A percentile compares a stretch with the other conserved stretches of the same genome.
These are phyloP conservation scores for Bigelowiella natans DNA, from an alignment of 78 protist species.

Conservation along the genomic window DNA sequence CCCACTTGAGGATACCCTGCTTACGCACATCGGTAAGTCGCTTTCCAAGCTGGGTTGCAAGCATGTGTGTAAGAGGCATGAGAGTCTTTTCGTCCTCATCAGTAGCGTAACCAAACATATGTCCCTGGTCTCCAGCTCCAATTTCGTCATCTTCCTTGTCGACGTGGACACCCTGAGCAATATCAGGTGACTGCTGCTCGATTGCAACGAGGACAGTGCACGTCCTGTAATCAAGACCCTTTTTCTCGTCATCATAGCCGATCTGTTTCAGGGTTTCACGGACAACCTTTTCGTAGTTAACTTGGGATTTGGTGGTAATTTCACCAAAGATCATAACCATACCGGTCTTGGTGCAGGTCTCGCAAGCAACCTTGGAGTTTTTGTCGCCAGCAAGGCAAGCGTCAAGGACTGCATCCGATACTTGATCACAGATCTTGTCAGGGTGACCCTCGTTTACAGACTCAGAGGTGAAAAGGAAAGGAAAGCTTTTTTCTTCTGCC, in stretches of 20 bases:
- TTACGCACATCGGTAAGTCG: slow-evolving; percentile 81
- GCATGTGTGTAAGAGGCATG: slow-evolving; percentile 91
- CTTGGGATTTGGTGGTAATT: slow-evolving; percentile 86
- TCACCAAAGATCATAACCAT: slow-evolving; percentile 97
- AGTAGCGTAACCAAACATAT: slow-evolving; percentile 99
- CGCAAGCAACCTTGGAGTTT: slow-evolving; percentile 90
- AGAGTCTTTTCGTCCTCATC: slow-evolving; percentile 82
- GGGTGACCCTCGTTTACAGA: slow-evolving; percentile 97
- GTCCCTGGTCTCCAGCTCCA: slow-evolving; percentile 99
- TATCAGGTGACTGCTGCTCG: slow-evolving; percentile 97
- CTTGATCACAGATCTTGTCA: slow-evolving; percentile 97
- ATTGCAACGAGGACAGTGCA: slow-evolving; percentile 90
- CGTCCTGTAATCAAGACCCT: slow-evolving; percentile 84
- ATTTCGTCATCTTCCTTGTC: slow-evolving; percentile 64
- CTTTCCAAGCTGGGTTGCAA: slow-evolving; percentile 73
- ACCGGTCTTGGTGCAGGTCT: slow-evolving; percentile 89
- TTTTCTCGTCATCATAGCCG: slow-evolving; percentile 14
- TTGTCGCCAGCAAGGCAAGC: slow-evolving; percentile 97
- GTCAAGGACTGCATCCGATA: slow-evolving; percentile 97
- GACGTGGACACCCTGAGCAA: slow-evolving; percentile 91
- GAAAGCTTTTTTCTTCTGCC: not conserved
- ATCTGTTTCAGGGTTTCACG: slow-evolving; percentile 54
- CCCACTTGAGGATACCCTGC: slow-evolving; percentile 73
- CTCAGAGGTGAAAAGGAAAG: slow-evolving; percentile 90
- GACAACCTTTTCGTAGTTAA: slow-evolving; percentile 93